A percentile compares a stretch with the other conserved stretches of the same genome.
Evolutionary conservation across 768 basidiomycete genomes (phyloP).

Genomic region (Albatrellus ellisii): DNA sequence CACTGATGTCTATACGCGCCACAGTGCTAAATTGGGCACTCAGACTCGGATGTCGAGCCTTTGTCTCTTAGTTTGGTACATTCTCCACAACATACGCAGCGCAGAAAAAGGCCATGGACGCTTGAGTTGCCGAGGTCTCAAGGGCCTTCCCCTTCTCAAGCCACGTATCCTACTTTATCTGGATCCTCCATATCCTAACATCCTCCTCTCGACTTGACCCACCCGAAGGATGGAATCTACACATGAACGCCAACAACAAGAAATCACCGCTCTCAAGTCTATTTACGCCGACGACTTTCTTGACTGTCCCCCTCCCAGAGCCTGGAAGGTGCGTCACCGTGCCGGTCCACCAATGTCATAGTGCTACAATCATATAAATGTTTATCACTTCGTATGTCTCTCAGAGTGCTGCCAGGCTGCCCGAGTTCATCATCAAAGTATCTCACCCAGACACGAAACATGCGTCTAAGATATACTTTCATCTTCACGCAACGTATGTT

Average conservation of each 20-base stretch:
- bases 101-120: slow-evolving; percentile 37
- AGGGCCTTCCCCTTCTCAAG: slow-evolving; percentile 52
- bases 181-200: slow-evolving; percentile 5
- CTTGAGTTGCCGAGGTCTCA: slow-evolving; percentile 68
- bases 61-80: no score
- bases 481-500: slow-evolving; percentile 59
- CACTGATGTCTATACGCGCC: no score
- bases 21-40: no score
- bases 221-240: slow-evolving; percentile 47
- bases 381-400: no score
- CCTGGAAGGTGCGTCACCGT: slow-evolving; percentile 55
- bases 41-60: no score
- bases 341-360: not conserved
- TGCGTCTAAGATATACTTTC: slow-evolving; percentile 44
- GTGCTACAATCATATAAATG: no score
- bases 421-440: slow-evolving; percentile 67
- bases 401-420: slow-evolving; percentile 54
- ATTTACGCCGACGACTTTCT: slow-evolving; percentile 74
- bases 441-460: slow-evolving; percentile 47
- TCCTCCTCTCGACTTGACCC: not conserved
- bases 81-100: no score
- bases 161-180: slow-evolving; percentile 19
- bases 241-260: slow-evolving; percentile 51
- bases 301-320: slow-evolving; percentile 51
- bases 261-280: slow-evolving; percentile 69